Conservation (phyloP, 352 stramenopile species). For the Globisporangium spiculum region DNA sequence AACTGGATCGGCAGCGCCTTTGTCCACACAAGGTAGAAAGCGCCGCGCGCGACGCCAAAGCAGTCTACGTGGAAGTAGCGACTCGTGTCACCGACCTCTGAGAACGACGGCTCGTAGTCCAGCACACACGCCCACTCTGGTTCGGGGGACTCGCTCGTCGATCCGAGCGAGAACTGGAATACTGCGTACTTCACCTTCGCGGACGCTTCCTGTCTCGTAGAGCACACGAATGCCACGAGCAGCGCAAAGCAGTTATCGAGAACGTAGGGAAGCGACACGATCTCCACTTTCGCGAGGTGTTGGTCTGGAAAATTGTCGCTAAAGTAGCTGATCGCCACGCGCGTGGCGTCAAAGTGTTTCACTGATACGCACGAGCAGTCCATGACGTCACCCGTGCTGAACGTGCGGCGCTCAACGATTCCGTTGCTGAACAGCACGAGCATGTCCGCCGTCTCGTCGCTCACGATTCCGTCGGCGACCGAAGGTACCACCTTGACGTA, state of each 20-base stretch:
- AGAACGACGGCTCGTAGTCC: constrained; percentile 64
- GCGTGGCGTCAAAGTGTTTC: constrained; percentile 60
- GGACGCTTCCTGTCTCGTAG: constrained; percentile 31
- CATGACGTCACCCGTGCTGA: constrained; percentile 61
- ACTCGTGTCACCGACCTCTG: constrained; percentile 27
- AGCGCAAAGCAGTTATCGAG: constrained; percentile 52
- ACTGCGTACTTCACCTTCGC: constrained; percentile 65
- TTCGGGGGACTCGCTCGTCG: constrained; percentile 28
- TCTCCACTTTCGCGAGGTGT: constrained; percentile 57
- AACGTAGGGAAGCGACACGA: constrained; percentile 70
- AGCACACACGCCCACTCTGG: constrained; percentile 61
- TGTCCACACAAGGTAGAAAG: constrained; percentile 74
- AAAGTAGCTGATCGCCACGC: constrained; percentile 67
- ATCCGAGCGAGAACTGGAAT: constrained; percentile 57
- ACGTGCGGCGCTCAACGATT: constrained; percentile 63
- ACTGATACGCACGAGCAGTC: constrained; percentile 55
- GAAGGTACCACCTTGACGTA: constrained; percentile 50
- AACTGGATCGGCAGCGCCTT: constrained; percentile 57
- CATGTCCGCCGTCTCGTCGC: constrained; percentile 51
- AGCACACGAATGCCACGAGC: constrained; percentile 69
- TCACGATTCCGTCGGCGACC: constrained; percentile 13
- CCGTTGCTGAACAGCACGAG: constrained; percentile 68
- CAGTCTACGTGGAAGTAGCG: constrained; percentile 63
- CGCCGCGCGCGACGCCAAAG: constrained; percentile 49
- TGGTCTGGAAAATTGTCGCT: constrained; percentile 58